A percentile compares a stretch with the other conserved stretches of the same genome.
These are phyloP conservation scores for Aspergillus spinulosporus DNA, from an alignment of 2,329 filamentous ascomycete species.

Conservation along the genomic window DNA sequence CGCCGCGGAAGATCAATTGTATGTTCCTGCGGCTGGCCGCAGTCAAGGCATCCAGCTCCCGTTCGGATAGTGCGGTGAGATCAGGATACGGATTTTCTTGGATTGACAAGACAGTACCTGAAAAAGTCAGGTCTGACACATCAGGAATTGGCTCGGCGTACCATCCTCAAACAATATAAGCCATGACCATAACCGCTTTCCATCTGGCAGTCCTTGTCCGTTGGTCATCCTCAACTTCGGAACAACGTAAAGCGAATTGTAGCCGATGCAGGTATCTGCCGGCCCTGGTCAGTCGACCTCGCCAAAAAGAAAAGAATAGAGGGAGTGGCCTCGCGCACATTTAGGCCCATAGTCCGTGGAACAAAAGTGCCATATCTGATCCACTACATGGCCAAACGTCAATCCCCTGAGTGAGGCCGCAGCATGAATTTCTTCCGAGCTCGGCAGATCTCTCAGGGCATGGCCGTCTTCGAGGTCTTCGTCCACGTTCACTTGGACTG, in stretches of 20 bases:
- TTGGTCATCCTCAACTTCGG: constrained; percentile 47
- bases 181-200: constrained; percentile 68
- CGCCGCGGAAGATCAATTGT: constrained; percentile 61
- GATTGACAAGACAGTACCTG: constrained; percentile 69
- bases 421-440: constrained; percentile 24
- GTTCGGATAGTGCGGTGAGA: constrained; percentile 39
- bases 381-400: constrained; percentile 61
- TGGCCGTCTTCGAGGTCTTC: constrained; percentile 39
- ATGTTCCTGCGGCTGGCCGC: constrained; percentile 56
- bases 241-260: constrained; percentile 57
- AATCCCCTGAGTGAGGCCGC: constrained; percentile 35
- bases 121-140: constrained; percentile 11
- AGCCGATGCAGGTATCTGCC: constrained; percentile 68
- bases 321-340: constrained; percentile 49
- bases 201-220: constrained; percentile 45
- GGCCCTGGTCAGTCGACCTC: constrained; percentile 19
- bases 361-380: constrained; percentile 74
- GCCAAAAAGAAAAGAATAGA: background rate
- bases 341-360: constrained; percentile 67
- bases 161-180: constrained; percentile 66
- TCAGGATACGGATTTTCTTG: constrained; percentile 60
- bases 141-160: constrained; percentile 30
- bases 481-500: constrained; percentile 19
- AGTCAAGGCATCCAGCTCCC: constrained; percentile 32
- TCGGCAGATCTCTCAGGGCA: constrained; percentile 24